Base-by-base conservation (phyloP, 2,329 filamentous ascomycete genomes). In the Lecanicillium sp. region DNA sequence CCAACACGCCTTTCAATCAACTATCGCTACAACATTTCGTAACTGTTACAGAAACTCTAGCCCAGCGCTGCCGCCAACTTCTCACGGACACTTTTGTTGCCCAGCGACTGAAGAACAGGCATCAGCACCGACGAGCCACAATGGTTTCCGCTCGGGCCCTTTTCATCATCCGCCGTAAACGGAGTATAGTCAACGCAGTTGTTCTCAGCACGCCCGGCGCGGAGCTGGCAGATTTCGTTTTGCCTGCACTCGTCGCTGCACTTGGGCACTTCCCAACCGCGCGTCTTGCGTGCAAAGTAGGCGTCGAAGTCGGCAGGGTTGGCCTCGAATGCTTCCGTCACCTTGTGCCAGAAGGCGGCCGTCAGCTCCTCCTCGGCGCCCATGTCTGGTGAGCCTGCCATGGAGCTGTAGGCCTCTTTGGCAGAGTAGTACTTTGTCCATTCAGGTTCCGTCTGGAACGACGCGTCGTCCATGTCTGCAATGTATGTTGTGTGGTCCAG, bases 391-490 rank as follows among this genome's bases (percentile, higher is more conserved):
- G 69, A 55, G 22, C 7, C 22, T 6, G 22, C 22, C 22, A 25
- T 25, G 1, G 62, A 47, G 4, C 71, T 72, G 47, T 78, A 78
- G 9, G 62, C 58, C 37, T 68, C 66, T 48, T 70, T 73, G 20
- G 70, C 73, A 3, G 71, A 75, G 54, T 78, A 78, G 51, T 72
- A 70, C 38, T 67, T 66, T 9, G 55, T 58, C 72, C 73, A 79
- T n/a, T 59, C 52, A 2, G 73, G 73, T 0, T 63, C 62, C 3
- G 54, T 55, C 41, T 68, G 63, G 47, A 66, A 74, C 5, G 56
- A 49, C 0, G 65, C 52, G 25, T 62, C 55, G 33, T 52, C 60
- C 55, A 73, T 67, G 49, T 76, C 65, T 39, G 73, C 70, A 18
- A 68, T 66, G 53, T 77, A 78, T 1, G 67, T 70, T 3, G 65